phyloP scores from a whole-genome alignment of 1,139 yeast species.

The Cylindricascospora bacillispora region DNA sequence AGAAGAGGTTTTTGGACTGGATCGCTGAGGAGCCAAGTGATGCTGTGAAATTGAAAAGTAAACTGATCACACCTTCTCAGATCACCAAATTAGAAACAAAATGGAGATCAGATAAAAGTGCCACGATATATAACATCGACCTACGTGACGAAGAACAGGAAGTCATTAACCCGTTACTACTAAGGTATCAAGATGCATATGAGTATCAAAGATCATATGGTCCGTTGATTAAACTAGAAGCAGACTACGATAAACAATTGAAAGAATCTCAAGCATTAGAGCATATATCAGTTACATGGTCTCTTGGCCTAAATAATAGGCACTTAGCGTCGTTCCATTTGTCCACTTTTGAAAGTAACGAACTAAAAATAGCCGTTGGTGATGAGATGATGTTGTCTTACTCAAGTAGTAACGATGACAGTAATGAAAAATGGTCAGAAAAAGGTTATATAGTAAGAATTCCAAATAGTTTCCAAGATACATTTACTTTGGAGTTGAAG shows the following conservation, averaged over 20 bases:
- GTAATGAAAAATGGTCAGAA: slow-evolving; percentile 50
- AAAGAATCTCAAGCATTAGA: slow-evolving; percentile 74
- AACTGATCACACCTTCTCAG: slow-evolving; percentile 48
- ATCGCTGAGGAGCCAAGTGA: slow-evolving; percentile 59
- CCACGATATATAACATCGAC: slow-evolving; percentile 41
- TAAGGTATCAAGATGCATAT: slow-evolving; percentile 72
- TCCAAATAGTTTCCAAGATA: slow-evolving; percentile 58
- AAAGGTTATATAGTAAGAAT: slow-evolving; percentile 59
- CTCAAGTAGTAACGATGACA: slow-evolving; percentile 31
- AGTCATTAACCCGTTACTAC: slow-evolving; percentile 56
- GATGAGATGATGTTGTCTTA: slow-evolving; percentile 64
- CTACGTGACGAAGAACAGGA: slow-evolving; percentile 35
- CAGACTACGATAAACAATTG: slow-evolving; percentile 61
- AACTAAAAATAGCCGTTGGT: slow-evolving; percentile 70
- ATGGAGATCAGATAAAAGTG: slow-evolving; percentile 64
- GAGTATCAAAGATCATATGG: slow-evolving; percentile 81
- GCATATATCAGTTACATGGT: slow-evolving; percentile 67
- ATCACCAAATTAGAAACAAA: slow-evolving; percentile 64
- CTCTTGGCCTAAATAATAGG: slow-evolving; percentile 48
- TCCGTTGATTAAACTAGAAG: slow-evolving; percentile 71
- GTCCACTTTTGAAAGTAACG: slow-evolving; percentile 53
- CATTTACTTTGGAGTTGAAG: slow-evolving; percentile 58
- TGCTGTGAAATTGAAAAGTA: slow-evolving; percentile 38
- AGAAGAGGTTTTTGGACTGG: slow-evolving; percentile 72
- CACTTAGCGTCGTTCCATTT: slow-evolving; percentile 61